A percentile compares a stretch with the other conserved stretches of the same genome.
phyloP scores from a whole-genome alignment of 257 asterid species.

The Rauvolfia tetraphylla region DNA sequence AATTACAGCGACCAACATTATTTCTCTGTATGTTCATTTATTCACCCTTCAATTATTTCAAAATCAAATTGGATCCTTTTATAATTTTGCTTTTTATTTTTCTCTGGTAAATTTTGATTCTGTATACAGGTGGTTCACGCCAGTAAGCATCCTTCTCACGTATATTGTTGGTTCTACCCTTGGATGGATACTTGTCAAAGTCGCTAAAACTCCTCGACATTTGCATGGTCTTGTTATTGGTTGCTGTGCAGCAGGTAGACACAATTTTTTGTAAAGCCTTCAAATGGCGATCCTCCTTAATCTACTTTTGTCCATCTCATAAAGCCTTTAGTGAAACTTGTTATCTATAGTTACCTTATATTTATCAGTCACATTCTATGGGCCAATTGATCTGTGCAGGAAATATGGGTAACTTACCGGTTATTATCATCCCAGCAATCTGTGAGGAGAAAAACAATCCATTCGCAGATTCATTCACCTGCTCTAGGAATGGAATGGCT shows the following conservation, averaged over 20 bases:
- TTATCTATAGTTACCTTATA: background rate
- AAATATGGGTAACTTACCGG: constrained; percentile 40
- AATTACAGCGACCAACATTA: constrained; percentile 26
- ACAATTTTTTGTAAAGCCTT: background rate
- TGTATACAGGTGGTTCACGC: constrained; percentile 36
- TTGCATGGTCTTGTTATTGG: constrained; percentile 37
- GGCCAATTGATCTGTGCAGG: constrained; percentile 20
- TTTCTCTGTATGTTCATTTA: constrained; percentile 29
- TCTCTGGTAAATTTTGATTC: background rate
- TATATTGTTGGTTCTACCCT: constrained; percentile 31
- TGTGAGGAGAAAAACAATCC: constrained; percentile 41
- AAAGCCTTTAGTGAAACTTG: background rate
- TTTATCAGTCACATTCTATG: background rate
- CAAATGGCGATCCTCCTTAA: background rate
- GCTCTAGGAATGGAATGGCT: constrained; percentile 35
- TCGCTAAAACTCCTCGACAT: constrained; percentile 24
- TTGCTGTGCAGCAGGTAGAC: constrained; percentile 40
- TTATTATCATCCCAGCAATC: constrained; percentile 40
- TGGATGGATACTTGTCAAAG: constrained; percentile 35
- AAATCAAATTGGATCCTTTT: background rate
- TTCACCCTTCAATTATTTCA: constrained; percentile 4
- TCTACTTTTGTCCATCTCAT: background rate
- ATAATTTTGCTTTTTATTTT: background rate
- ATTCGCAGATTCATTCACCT: constrained; percentile 37
- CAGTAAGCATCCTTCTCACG: constrained; percentile 34